A percentile compares a stretch with the other conserved stretches of the same genome.
Evolutionary conservation across 805 yeast genomes (phyloP).

Genomic region (Candida qinlingensis): DNA sequence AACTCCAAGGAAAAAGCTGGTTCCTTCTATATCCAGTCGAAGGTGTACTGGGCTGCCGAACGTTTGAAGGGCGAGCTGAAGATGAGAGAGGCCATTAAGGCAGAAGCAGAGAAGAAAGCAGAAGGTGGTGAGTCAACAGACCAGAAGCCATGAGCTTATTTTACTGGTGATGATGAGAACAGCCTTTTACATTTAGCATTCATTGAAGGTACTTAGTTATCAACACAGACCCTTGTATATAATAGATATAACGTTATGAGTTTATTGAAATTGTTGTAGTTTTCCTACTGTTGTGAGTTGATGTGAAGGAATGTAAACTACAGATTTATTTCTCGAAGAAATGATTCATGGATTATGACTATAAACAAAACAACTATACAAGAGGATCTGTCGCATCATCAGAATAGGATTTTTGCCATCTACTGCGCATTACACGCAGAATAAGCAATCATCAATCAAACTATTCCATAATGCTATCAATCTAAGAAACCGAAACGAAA

Average conservation of each 20-base stretch:
- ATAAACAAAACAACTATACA: not conserved
- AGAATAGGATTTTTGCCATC: conserved; percentile 22
- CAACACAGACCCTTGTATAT: not conserved
- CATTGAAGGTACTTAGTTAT: not conserved
- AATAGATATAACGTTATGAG: not conserved
- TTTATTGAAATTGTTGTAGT: no score
- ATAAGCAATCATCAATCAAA: conserved; percentile 15
- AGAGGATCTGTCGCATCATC: conserved; percentile 24
- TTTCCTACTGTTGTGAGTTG: no score
- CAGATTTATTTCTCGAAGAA: no score
- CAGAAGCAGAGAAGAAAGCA: conserved; percentile 15
- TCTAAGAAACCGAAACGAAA: conserved; percentile 80
- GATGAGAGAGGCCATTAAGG: conserved; percentile 39
- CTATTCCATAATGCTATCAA: conserved; percentile 25
- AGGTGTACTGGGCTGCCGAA: conserved; percentile 92
- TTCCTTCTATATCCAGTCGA: conserved; percentile 87
- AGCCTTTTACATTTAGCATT: not conserved
- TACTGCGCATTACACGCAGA: conserved; percentile 20
- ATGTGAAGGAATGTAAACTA: no score
- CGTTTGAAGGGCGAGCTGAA: conserved; percentile 75
- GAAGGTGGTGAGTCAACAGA: conserved; percentile 4
- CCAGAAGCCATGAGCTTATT: not conserved
- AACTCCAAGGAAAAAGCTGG: conserved; percentile 96
- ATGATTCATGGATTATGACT: not conserved
- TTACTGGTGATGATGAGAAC: not conserved